A percentile compares a stretch with the other conserved stretches of the same genome.
phyloP scores from a whole-genome alignment of 2,329 filamentous ascomycete species.

The Ceratocystis variospora region DNA sequence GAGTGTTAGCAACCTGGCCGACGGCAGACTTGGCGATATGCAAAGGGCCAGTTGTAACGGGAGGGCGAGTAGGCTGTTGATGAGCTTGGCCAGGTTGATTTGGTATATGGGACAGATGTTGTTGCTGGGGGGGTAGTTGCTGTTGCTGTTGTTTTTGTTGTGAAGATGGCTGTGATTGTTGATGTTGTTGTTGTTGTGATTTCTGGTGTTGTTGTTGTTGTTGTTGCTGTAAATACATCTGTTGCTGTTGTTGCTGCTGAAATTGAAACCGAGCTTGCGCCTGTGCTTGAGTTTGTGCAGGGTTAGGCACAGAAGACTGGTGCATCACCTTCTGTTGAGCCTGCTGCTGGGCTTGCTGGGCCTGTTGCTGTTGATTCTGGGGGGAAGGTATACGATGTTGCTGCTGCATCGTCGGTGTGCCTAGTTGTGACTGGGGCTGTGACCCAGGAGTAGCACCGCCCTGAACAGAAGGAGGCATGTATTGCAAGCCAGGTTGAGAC shows the following conservation, averaged over 20 bases:
- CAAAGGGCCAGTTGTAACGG: background rate
- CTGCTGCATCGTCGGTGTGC: conserved; percentile 1
- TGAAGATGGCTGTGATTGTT: background rate
- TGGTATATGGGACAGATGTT: background rate
- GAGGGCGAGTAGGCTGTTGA: conserved; percentile 2
- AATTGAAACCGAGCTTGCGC: conserved; percentile 21
- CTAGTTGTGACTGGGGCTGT: background rate
- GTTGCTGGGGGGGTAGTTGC: background rate
- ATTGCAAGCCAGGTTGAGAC: background rate
- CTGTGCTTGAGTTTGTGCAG: background rate
- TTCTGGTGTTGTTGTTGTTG: conserved; percentile 16
- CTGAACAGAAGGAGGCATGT: background rate
- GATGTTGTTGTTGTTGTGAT: background rate
- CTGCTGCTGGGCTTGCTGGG: background rate
- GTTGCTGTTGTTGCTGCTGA: conserved; percentile 23
- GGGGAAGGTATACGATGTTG: conserved; percentile 21
- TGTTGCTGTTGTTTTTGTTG: background rate
- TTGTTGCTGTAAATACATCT: conserved; percentile 21
- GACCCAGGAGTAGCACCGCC: background rate
- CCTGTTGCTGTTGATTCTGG: conserved; percentile 22
- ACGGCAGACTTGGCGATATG: background rate
- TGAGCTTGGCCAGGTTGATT: conserved; percentile 16
- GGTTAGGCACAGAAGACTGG: background rate
- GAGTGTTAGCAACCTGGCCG: conserved; percentile 17
- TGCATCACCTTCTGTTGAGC: background rate